Percentiles rank a stretch among this genome's conserved stretches.
Evolutionary conservation across 768 basidiomycete species (phyloP).

Genomic region (Sutorius australiensis): DNA sequence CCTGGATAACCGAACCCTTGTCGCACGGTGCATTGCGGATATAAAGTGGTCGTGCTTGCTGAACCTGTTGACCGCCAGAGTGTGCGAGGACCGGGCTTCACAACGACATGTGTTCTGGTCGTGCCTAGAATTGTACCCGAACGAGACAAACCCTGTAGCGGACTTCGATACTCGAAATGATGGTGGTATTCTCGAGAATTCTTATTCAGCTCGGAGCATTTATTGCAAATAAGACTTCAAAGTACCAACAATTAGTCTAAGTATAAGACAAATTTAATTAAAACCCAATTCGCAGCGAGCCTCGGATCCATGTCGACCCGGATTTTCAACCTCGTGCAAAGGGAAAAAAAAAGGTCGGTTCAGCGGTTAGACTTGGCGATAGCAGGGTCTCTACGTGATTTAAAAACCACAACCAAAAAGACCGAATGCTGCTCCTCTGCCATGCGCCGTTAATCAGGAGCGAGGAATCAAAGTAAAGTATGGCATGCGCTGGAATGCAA

Average conservation of each 20-base stretch:
- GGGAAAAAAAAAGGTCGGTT: no score
- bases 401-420: background rate
- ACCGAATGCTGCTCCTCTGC: background rate
- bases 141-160: background rate
- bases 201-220: no score
- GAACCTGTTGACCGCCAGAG: background rate
- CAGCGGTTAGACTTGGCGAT: no score
- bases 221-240: no score
- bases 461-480: background rate
- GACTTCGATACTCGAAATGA: no score
- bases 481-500: background rate
- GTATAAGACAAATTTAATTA: no score
- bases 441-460: background rate
- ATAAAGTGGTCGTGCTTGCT: conserved; percentile 5
- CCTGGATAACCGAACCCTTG: background rate
- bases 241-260: no score
- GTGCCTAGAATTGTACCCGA: background rate
- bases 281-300: no score
- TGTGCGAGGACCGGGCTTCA: background rate
- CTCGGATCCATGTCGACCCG: no score
- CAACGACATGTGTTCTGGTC: background rate
- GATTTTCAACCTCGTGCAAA: no score
- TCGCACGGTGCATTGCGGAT: conserved; percentile 1
- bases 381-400: no score
- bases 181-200: no score